Base-by-base conservation (phyloP, 208 protist species). In the Leishmania braziliensis region DNA sequence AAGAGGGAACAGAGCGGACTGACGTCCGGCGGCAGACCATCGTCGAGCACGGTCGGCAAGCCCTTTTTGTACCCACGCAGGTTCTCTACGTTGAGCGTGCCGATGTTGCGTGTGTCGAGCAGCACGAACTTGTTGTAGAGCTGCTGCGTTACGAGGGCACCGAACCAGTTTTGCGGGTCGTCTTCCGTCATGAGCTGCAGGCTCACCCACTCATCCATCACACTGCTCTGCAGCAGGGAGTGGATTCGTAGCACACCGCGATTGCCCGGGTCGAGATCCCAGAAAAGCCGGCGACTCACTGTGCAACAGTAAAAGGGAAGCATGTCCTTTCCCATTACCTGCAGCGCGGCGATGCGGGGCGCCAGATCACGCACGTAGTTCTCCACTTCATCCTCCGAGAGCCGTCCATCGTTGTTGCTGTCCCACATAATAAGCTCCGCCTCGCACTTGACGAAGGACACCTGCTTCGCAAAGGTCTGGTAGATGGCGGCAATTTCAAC, bases 271-370 rank as follows among this genome's bases (percentile, higher is more conserved):
- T 98, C 95, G 69, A 98, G 89, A 43, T 91, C 95, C 91, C 95
- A 98, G 76, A 97, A 94, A 56, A 98, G 91, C 26, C 96, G 95
- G 51, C 97, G 89, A 75, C 92, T 96, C 71, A 90, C 95, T 18
- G 97, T 92, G 82, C 92, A 98, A 80, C 94, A 94, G 88, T 98
- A 98, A 79, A 98, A 97, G 10, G 91, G 92, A 29, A 95, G 70
- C 33, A 97, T 82, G 46, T 92, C 86, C 46, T 92, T 88, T 5
- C 80, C 66, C 56, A 96, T 75, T 8, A 84, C 78, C n/a, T 82
- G 80, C 71, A 98, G 82, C 48, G 91, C 95, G 54, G 85, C 91
- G 2, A 97, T 92, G 39, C 89, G 87, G 0, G 95, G 90, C 18
- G 95, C 89, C 14, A 97, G 83, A 71, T 97, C 88, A 2, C 85